These are phyloP conservation scores for Aspergillus aculeatus DNA, from an alignment of 2,329 filamentous ascomycete genomes.

Conservation along the genomic window DNA sequence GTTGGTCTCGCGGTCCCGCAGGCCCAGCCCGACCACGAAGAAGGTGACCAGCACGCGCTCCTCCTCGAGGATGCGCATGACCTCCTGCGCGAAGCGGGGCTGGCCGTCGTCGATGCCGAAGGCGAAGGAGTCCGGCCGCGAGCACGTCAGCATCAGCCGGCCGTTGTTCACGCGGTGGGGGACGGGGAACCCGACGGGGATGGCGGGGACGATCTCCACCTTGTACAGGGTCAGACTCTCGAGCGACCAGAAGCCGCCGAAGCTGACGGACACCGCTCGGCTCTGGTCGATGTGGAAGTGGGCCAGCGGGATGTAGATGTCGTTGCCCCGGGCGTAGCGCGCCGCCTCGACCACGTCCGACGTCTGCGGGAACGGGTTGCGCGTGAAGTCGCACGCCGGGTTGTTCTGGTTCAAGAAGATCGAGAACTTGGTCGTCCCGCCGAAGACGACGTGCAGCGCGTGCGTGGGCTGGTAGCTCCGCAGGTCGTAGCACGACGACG, in stretches of 20 bases:
- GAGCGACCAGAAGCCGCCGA: slow-evolving; percentile 63
- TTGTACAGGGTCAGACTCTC: slow-evolving; percentile 53
- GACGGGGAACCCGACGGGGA: slow-evolving; percentile 54
- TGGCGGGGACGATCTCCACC: slow-evolving; percentile 59
- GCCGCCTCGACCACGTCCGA: slow-evolving; percentile 66
- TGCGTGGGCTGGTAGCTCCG: slow-evolving; percentile 51
- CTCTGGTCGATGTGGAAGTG: slow-evolving; percentile 64
- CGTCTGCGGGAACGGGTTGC: slow-evolving; percentile 63
- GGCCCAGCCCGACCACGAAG: slow-evolving; percentile 66
- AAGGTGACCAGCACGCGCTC: slow-evolving; percentile 67
- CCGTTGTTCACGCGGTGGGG: slow-evolving; percentile 63
- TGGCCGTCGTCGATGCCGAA: slow-evolving; percentile 71
- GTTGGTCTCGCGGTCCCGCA: slow-evolving; percentile 60
- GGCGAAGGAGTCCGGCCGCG: slow-evolving; percentile 66
- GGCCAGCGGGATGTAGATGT: slow-evolving; percentile 66
- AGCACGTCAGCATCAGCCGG: slow-evolving; percentile 62
- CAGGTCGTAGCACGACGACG: slow-evolving; percentile 56
- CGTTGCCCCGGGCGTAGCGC: slow-evolving; percentile 54
- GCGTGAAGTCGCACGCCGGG: slow-evolving; percentile 53
- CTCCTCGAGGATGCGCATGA: slow-evolving; percentile 61
- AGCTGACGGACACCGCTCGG: slow-evolving; percentile 58
- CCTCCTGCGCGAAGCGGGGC: slow-evolving; percentile 58
- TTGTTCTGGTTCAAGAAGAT: slow-evolving; percentile 68
- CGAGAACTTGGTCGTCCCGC: slow-evolving; percentile 62
- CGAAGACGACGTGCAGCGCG: slow-evolving; percentile 65